Conservation (phyloP, 352 stramenopile genomes). For the Thraustochytrium sp. region DNA sequence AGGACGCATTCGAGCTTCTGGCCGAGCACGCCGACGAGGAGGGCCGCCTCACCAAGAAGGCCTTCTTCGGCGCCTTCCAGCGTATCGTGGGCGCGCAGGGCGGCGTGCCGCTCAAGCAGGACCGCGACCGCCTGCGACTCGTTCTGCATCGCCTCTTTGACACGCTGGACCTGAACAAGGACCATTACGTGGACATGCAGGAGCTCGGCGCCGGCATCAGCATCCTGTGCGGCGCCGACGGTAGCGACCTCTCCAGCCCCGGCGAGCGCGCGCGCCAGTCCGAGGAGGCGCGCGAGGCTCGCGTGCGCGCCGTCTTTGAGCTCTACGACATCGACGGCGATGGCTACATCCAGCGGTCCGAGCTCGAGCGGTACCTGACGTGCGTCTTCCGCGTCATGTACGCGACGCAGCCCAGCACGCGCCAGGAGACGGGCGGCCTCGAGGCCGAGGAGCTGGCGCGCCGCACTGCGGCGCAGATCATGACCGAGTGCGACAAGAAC, state of each 20-base stretch:
- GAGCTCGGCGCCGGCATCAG: not conserved
- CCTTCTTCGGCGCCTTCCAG: conserved; percentile 9
- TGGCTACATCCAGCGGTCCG: not conserved
- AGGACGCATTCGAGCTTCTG: conserved; percentile 27
- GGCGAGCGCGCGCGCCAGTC: not conserved
- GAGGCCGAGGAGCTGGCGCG: conserved; percentile 4
- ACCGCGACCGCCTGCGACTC: conserved; percentile 7
- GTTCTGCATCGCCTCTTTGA: conserved; percentile 38
- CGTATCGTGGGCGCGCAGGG: not conserved
- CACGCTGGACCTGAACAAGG: conserved; percentile 1
- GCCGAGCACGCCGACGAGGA: not conserved
- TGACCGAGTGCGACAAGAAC: conserved; percentile 30
- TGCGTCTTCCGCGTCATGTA: conserved; percentile 41
- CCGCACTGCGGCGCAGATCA: not conserved
- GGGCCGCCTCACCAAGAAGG: conserved; percentile 11
- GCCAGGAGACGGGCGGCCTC: not conserved
- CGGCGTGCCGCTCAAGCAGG: not conserved
- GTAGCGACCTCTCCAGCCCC: not conserved
- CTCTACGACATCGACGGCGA: conserved; percentile 38
- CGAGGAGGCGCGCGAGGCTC: not conserved
- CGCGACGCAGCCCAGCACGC: conserved; percentile 1
- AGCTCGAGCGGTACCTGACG: conserved; percentile 32
- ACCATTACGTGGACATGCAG: not conserved
- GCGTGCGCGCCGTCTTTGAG: conserved; percentile 18
- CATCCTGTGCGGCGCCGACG: not conserved